Evolutionary conservation across 345 rosid genomes (phyloP).

Genomic region (Psidium guajava): DNA sequence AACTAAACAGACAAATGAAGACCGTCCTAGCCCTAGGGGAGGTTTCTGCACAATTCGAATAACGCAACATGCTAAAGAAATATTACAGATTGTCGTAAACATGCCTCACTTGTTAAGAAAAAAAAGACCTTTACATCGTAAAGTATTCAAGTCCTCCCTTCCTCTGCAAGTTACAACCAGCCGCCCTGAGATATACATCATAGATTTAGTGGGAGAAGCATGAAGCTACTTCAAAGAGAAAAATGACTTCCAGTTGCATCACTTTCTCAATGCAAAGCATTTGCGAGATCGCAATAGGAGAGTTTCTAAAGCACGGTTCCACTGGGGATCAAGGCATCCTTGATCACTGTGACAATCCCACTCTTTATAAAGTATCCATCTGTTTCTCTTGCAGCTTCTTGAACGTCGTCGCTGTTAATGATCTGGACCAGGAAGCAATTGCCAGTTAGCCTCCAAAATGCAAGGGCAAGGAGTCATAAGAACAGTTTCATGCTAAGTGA

Average conservation of each 20-base stretch:
- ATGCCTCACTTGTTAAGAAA: not conserved
- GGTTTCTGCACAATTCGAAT: not conserved
- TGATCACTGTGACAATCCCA: slow-evolving; percentile 88
- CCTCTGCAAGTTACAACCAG: not conserved
- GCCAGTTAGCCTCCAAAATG: not conserved
- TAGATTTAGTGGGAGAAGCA: not conserved
- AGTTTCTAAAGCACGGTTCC: slow-evolving; percentile 53
- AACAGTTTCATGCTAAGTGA: not conserved
- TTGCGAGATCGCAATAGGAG: not conserved
- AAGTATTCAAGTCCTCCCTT: not conserved
- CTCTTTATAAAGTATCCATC: slow-evolving; percentile 97
- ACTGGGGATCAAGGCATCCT: slow-evolving; percentile 89
- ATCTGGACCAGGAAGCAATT: slow-evolving; percentile 28
- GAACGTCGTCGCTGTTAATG: slow-evolving; percentile 67
- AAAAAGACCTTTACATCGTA: not conserved
- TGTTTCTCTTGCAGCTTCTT: slow-evolving; percentile 94
- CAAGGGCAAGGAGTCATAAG: not conserved
- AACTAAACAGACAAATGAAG: not conserved
- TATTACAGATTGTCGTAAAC: not conserved
- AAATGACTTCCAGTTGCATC: not conserved
- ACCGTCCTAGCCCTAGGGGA: not conserved
- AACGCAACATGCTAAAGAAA: not conserved
- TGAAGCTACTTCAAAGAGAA: not conserved
- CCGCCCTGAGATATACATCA: not conserved
- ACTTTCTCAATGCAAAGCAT: not conserved